Evolutionary conservation across 345 rosid genomes (phyloP).

Genomic region (Hirschfeldia incana): DNA sequence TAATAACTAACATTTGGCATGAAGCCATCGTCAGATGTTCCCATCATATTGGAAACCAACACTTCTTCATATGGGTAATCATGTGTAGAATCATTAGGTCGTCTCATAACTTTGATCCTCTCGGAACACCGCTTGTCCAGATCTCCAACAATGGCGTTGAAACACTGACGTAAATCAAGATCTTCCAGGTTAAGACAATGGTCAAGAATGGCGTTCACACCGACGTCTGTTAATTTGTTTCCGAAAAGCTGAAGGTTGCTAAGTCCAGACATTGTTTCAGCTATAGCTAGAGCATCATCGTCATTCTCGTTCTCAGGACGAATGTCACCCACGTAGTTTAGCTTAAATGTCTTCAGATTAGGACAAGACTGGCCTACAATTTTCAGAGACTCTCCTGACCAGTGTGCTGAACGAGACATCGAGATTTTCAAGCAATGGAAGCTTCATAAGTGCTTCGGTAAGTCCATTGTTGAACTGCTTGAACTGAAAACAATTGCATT

Average conservation of each 20-base stretch:
- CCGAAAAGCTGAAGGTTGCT: not conserved
- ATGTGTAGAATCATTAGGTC: too few species aligned
- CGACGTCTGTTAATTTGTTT: not conserved
- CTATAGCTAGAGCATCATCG: not conserved
- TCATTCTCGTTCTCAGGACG: not conserved
- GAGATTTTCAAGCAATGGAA: constrained; percentile 63
- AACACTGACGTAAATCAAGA: too few species aligned
- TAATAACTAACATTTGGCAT: not conserved
- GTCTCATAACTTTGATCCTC: too few species aligned
- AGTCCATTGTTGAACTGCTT: constrained; percentile 46
- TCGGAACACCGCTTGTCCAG: too few species aligned
- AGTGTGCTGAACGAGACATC: constrained; percentile 41
- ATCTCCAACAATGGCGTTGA: too few species aligned
- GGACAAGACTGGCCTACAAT: constrained; percentile 23
- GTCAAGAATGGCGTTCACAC: not conserved
- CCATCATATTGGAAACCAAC: not conserved
- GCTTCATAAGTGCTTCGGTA: constrained; percentile 36
- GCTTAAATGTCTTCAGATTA: constrained; percentile 23
- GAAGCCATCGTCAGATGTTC: not conserved
- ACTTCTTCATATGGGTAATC: not conserved
- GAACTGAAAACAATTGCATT: constrained; percentile 40
- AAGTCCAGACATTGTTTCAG: not conserved
- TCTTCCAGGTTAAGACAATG: not conserved
- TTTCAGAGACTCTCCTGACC: constrained; percentile 17
- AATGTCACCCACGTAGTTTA: not conserved